Evolutionary conservation across 768 basidiomycete genomes (phyloP).

Genomic region (Dioszegia hungarica): DNA sequence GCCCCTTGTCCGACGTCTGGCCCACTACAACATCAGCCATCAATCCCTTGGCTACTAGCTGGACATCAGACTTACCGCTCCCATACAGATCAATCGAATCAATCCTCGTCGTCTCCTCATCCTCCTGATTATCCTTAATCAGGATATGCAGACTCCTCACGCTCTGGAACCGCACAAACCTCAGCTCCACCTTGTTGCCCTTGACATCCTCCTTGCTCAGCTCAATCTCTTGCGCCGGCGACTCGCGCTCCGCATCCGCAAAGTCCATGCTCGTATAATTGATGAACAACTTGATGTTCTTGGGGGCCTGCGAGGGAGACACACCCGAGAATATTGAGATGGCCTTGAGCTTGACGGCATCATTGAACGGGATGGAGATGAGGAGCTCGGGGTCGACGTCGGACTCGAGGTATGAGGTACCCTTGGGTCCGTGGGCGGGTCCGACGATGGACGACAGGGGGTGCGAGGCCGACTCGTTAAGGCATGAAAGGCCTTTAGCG

Average conservation of each 20-base stretch:
- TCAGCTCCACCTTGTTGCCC: slow-evolving; percentile 43
- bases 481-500: slow-evolving; percentile 42
- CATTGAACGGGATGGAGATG: slow-evolving; percentile 46
- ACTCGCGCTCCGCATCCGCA: slow-evolving; percentile 32
- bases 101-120: slow-evolving; percentile 49
- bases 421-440: slow-evolving; percentile 36
- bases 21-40: slow-evolving; percentile 14
- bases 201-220: slow-evolving; percentile 36
- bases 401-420: slow-evolving; percentile 46
- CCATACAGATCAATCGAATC: slow-evolving; percentile 49
- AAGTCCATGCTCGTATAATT: slow-evolving; percentile 47
- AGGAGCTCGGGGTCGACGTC: slow-evolving; percentile 48
- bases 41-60: no score
- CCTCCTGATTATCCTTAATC: slow-evolving; percentile 47
- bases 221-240: slow-evolving; percentile 45
- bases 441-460: slow-evolving; percentile 45
- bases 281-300: slow-evolving; percentile 47
- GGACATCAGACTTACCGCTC: slow-evolving; percentile 24
- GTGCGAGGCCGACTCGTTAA: slow-evolving; percentile 47
- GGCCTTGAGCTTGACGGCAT: slow-evolving; percentile 42
- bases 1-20: slow-evolving; percentile 24
- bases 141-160: slow-evolving; percentile 46
- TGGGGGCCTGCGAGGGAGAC: slow-evolving; percentile 43
- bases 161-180: slow-evolving; percentile 49
- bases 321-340: slow-evolving; percentile 45